phyloP scores from a whole-genome alignment of 768 basidiomycete species.

The Coprinellus micaceus region DNA sequence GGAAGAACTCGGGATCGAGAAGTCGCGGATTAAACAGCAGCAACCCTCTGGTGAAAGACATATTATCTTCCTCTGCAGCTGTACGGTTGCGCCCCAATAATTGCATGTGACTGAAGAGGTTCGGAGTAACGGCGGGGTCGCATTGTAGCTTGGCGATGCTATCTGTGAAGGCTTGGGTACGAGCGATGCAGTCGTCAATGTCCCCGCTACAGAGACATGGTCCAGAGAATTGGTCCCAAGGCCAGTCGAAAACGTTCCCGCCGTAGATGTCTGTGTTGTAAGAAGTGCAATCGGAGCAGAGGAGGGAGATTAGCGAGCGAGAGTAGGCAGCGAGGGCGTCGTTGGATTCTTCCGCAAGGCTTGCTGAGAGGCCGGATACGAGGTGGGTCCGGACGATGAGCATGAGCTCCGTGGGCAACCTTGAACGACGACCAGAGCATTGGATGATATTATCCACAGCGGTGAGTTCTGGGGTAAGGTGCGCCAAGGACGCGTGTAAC shows the following conservation, averaged over 20 bases:
- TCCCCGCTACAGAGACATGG: conserved; percentile 42
- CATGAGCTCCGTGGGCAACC: conserved; percentile 51
- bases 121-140: not conserved
- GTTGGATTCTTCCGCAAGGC: conserved; percentile 40
- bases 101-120: not conserved
- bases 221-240: conserved; percentile 51
- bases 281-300: conserved; percentile 48
- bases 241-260: conserved; percentile 49
- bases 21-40: conserved; percentile 22
- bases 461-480: conserved; percentile 42
- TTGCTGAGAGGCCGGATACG: conserved; percentile 37
- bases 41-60: not conserved
- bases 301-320: conserved; percentile 32
- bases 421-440: conserved; percentile 9
- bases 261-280: conserved; percentile 56
- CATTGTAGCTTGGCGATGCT: conserved; percentile 16
- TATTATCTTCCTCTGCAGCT: not conserved
- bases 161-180: conserved; percentile 1
- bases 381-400: conserved; percentile 48
- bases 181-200: conserved; percentile 4
- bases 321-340: conserved; percentile 41
- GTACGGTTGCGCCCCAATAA: not conserved
- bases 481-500: conserved; percentile 50
- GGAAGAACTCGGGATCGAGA: conserved; percentile 41
- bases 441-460: conserved; percentile 39